These are phyloP conservation scores for Dactylellina leptospora DNA, from an alignment of 2,329 filamentous ascomycete genomes.

Conservation along the genomic window DNA sequence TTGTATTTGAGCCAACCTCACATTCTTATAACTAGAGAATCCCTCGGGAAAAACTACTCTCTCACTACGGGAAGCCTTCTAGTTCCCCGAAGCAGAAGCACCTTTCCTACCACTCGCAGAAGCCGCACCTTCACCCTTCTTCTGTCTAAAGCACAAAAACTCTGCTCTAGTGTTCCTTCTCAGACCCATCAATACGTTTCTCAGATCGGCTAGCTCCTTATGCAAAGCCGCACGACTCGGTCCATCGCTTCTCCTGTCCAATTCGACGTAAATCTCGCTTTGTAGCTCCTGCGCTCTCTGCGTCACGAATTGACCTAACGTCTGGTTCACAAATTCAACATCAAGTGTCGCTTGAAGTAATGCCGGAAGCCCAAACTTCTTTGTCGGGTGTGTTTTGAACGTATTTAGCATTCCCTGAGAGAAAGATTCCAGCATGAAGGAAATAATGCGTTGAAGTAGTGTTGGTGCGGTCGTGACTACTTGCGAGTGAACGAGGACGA, in stretches of 20 bases:
- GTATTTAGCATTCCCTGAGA: slow-evolving; percentile 81
- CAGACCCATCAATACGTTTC: slow-evolving; percentile 82
- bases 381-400: slow-evolving; percentile 69
- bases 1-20: neutral
- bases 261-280: slow-evolving; percentile 87
- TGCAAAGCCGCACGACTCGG: slow-evolving; percentile 81
- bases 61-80: slow-evolving; percentile 14
- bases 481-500: slow-evolving; percentile 92
- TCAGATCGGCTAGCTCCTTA: slow-evolving; percentile 87
- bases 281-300: slow-evolving; percentile 82
- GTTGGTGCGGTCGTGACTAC: slow-evolving; percentile 80
- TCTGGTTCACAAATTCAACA: slow-evolving; percentile 96
- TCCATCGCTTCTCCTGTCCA: slow-evolving; percentile 89
- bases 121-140: slow-evolving; percentile 32
- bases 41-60: neutral
- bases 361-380: slow-evolving; percentile 76
- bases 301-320: slow-evolving; percentile 86
- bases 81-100: slow-evolving; percentile 12
- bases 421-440: slow-evolving; percentile 83
- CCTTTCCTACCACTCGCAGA: slow-evolving; percentile 1
- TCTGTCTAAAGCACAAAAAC: slow-evolving; percentile 64
- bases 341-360: slow-evolving; percentile 98
- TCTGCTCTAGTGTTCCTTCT: slow-evolving; percentile 83
- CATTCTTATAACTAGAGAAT: neutral
- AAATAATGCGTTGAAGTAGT: slow-evolving; percentile 81